Percentiles rank a stretch among this genome's conserved stretches.
These are phyloP conservation scores for Neofusicoccum ribis DNA, from an alignment of 2,329 filamentous ascomycete genomes.

Conservation along the genomic window DNA sequence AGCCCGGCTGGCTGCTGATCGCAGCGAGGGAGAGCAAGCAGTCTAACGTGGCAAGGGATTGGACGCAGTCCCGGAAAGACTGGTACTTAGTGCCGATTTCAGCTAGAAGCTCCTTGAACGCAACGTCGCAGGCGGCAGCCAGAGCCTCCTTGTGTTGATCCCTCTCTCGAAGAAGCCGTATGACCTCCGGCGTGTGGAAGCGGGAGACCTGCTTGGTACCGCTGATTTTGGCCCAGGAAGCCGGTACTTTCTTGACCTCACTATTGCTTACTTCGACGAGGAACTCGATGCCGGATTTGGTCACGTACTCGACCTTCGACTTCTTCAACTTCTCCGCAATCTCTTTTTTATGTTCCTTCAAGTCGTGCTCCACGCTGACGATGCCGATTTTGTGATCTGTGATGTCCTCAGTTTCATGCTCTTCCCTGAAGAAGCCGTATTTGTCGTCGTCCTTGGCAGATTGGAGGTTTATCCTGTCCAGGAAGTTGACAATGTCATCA, in stretches of 20 bases:
- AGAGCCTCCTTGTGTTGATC: slow-evolving; percentile 95
- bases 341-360: slow-evolving; percentile 71
- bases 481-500: slow-evolving; percentile 68
- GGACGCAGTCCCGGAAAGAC: slow-evolving; percentile 81
- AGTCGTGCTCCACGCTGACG: slow-evolving; percentile 84
- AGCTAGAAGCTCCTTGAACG: slow-evolving; percentile 70
- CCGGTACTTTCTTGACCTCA: slow-evolving; percentile 82
- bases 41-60: slow-evolving; percentile 82
- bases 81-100: slow-evolving; percentile 85
- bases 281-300: slow-evolving; percentile 88
- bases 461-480: slow-evolving; percentile 81
- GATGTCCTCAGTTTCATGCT: slow-evolving; percentile 85
- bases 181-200: slow-evolving; percentile 91
- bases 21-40: slow-evolving; percentile 84
- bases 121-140: slow-evolving; percentile 84
- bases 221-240: slow-evolving; percentile 92
- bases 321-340: slow-evolving; percentile 73
- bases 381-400: slow-evolving; percentile 90
- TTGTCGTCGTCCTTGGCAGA: slow-evolving; percentile 88
- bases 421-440: slow-evolving; percentile 87
- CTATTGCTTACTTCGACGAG: slow-evolving; percentile 88
- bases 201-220: slow-evolving; percentile 89
- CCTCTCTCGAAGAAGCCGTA: slow-evolving; percentile 78
- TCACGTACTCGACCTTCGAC: slow-evolving; percentile 73
- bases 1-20: slow-evolving; percentile 83